A percentile compares a stretch with the other conserved stretches of the same genome.
Evolutionary conservation across 2,329 filamentous ascomycete genomes (phyloP).

Genomic region (Thyridium curvatum): DNA sequence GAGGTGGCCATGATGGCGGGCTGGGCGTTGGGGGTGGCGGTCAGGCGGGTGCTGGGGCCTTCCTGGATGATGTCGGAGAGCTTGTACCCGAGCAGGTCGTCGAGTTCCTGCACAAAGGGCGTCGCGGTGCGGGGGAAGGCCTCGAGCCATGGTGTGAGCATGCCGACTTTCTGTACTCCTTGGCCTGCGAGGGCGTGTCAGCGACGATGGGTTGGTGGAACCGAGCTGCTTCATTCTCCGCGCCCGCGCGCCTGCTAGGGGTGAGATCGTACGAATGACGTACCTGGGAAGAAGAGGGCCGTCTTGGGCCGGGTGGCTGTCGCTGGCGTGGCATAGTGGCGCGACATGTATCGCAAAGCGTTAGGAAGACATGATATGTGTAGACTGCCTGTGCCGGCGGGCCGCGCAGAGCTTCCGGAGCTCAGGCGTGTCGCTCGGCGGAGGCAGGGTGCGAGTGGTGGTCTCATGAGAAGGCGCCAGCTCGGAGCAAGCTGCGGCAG

Average conservation of each 20-base stretch:
- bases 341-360: background rate
- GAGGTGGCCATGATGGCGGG: conserved; percentile 95
- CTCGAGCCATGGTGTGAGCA: conserved; percentile 80
- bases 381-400: too few species aligned
- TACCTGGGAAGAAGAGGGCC: conserved; percentile 56
- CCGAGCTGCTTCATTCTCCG: conserved; percentile 4
- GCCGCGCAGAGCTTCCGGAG: too few species aligned
- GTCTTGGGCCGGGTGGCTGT: conserved; percentile 30
- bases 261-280: conserved; percentile 4
- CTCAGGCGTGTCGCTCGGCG: too few species aligned
- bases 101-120: conserved; percentile 79
- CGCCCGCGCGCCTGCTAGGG: background rate
- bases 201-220: conserved; percentile 4
- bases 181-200: conserved; percentile 53
- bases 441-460: too few species aligned
- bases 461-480: too few species aligned
- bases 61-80: conserved; percentile 73
- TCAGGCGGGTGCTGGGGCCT: conserved; percentile 72
- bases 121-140: conserved; percentile 74
- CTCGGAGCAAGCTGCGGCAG: too few species aligned
- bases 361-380: too few species aligned
- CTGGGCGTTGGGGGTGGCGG: conserved; percentile 80
- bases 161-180: conserved; percentile 83
- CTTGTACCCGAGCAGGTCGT: conserved; percentile 66
- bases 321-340: background rate